phyloP scores from a whole-genome alignment of 805 yeast genomes.

The Ogataea chonburiensis region DNA sequence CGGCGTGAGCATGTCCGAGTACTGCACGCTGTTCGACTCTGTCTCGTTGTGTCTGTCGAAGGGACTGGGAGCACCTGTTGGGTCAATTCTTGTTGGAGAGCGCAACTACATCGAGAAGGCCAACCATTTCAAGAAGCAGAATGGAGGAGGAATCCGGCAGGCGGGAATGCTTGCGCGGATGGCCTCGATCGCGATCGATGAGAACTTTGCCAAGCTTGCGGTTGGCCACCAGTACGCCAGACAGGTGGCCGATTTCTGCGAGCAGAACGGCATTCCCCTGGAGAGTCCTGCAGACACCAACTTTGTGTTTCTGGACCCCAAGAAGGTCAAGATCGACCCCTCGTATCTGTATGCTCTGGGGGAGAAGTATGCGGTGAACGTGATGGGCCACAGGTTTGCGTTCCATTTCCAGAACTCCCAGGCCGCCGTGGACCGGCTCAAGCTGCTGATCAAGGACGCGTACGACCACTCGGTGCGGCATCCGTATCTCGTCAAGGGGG shows the following conservation, averaged over 20 bases:
- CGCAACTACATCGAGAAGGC: conserved; percentile 59
- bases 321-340: conserved; percentile 52
- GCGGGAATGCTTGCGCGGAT: conserved; percentile 75
- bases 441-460: conserved; percentile 55
- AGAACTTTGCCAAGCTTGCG: conserved; percentile 57
- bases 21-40: conserved; percentile 74
- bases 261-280: conserved; percentile 50
- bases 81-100: conserved; percentile 76
- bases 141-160: conserved; percentile 91
- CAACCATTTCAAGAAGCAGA: conserved; percentile 81
- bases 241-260: conserved; percentile 50
- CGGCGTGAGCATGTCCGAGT: conserved; percentile 64
- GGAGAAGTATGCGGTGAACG: conserved; percentile 55
- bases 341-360: conserved; percentile 50
- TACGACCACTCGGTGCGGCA: conserved; percentile 49
- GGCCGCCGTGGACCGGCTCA: conserved; percentile 53
- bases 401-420: conserved; percentile 69
- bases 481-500: conserved; percentile 51
- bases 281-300: conserved; percentile 77
- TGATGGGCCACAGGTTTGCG: conserved; percentile 74
- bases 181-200: conserved; percentile 72
- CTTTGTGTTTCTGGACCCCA: conserved; percentile 71
- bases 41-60: conserved; percentile 84
- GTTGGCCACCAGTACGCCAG: conserved; percentile 48
- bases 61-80: conserved; percentile 89